Percentiles rank a stretch among this genome's conserved stretches.
Conservation (phyloP, 495 filamentous ascomycete species). For the Penicillium malachiteum region DNA sequence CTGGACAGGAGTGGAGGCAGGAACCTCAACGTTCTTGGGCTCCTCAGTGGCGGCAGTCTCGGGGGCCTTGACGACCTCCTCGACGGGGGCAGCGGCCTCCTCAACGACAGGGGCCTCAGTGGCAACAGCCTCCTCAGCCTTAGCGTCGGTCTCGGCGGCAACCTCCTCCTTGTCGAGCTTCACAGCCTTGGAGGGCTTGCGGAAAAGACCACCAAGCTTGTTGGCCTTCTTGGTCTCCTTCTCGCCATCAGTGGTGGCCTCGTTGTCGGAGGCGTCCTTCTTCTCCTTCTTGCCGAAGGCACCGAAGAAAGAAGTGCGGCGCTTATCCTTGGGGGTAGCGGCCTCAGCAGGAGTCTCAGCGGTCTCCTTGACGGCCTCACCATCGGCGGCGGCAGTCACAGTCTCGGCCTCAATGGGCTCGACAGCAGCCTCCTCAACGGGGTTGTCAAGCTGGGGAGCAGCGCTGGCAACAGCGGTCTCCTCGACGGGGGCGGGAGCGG, state of each 20-base stretch:
- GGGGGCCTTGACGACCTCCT: constrained; percentile 32
- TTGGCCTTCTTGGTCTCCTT: constrained; percentile 51
- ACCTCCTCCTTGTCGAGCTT: constrained; percentile 44
- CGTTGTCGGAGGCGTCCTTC: constrained; percentile 52
- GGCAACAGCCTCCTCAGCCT: constrained; percentile 32
- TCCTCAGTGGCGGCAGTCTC: constrained; percentile 31
- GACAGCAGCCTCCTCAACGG: constrained; percentile 43
- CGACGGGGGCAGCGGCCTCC: constrained; percentile 25
- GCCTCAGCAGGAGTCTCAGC: constrained; percentile 35
- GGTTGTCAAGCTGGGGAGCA: constrained; percentile 53
- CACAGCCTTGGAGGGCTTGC: constrained; percentile 56
- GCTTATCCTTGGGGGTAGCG: constrained; percentile 48
- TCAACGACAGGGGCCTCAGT: constrained; percentile 33
- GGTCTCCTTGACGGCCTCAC: constrained; percentile 40
- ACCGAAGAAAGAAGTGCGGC: constrained; percentile 57
- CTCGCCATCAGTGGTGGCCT: constrained; percentile 47
- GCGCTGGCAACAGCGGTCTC: constrained; percentile 43
- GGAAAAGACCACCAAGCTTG: constrained; percentile 57
- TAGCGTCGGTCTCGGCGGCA: constrained; percentile 34
- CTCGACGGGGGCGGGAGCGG: constrained; percentile 46
- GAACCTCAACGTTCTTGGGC: constrained; percentile 33
- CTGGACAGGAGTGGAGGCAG: constrained; percentile 46
- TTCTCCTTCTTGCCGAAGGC: constrained; percentile 55
- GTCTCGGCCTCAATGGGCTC: constrained; percentile 47
- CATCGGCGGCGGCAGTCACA: constrained; percentile 43